Evolutionary conservation across 306 rosid genomes (phyloP).

Genomic region (Acmispon strigosus): DNA sequence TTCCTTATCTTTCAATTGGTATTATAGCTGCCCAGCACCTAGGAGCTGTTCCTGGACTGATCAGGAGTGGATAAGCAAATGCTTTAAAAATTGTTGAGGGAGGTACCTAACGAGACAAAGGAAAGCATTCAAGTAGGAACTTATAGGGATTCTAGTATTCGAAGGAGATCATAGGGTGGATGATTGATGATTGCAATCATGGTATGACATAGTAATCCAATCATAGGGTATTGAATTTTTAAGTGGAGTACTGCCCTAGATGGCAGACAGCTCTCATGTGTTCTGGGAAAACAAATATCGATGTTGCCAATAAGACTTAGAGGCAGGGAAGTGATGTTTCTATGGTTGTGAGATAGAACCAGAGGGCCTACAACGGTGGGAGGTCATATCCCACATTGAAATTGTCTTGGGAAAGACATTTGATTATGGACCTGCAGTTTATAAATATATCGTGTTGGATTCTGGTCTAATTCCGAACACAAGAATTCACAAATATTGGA

Average conservation of each 20-base stretch:
- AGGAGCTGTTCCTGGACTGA: background rate
- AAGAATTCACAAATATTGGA: background rate
- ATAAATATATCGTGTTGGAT: background rate
- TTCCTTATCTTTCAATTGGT: no score
- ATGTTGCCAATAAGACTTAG: background rate
- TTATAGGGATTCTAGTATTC: background rate
- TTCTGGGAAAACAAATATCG: background rate
- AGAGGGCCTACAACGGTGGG: background rate
- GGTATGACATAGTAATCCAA: background rate
- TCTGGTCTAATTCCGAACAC: background rate
- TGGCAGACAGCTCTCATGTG: background rate
- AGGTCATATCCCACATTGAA: background rate
- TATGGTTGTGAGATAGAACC: background rate
- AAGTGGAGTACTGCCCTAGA: background rate
- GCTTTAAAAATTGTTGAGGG: background rate
- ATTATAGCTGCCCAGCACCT: no score
- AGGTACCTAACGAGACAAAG: no score
- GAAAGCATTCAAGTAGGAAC: background rate
- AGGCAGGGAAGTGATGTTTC: background rate
- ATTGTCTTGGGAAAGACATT: background rate
- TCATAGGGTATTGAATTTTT: background rate
- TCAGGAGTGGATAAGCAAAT: background rate
- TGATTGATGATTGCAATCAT: background rate
- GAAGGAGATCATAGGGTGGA: background rate
- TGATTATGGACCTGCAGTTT: background rate